These are phyloP conservation scores for Fusarium camptoceras DNA, from an alignment of 2,329 filamentous ascomycete species.

Conservation along the genomic window DNA sequence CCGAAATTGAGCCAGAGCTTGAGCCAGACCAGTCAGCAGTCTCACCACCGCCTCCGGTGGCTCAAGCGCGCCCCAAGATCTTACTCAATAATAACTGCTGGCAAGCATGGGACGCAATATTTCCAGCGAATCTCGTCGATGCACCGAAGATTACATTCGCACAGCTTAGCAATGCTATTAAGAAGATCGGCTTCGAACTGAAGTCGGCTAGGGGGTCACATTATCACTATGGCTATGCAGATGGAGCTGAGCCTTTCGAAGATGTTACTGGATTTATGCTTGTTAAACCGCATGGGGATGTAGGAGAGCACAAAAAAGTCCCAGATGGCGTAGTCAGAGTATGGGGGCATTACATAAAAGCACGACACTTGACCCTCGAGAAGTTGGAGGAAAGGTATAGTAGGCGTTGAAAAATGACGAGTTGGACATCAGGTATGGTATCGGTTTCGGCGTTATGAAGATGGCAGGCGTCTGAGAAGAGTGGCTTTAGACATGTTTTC, in stretches of 20 bases:
- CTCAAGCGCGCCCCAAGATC: not conserved
- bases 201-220: not conserved
- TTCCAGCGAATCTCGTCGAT: conserved; percentile 6
- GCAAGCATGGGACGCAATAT: not conserved
- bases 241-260: not conserved
- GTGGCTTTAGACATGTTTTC: not conserved
- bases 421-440: not conserved
- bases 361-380: conserved; percentile 17
- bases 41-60: conserved; percentile 5
- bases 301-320: not conserved
- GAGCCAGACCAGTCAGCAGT: not conserved
- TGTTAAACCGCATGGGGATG: not conserved
- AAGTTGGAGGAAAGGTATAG: conserved; percentile 27
- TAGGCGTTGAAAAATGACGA: not conserved
- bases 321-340: not conserved
- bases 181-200: not conserved
- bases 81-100: conserved; percentile 33
- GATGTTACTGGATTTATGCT: not conserved
- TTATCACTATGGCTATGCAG: not conserved
- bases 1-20: not conserved
- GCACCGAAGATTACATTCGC: not conserved
- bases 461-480: not conserved
- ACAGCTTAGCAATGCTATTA: not conserved
- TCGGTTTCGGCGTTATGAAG: not conserved
- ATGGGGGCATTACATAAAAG: not conserved